phyloP scores from a whole-genome alignment of 139 green algal genomes.

The Tetradesmus obliquus region DNA sequence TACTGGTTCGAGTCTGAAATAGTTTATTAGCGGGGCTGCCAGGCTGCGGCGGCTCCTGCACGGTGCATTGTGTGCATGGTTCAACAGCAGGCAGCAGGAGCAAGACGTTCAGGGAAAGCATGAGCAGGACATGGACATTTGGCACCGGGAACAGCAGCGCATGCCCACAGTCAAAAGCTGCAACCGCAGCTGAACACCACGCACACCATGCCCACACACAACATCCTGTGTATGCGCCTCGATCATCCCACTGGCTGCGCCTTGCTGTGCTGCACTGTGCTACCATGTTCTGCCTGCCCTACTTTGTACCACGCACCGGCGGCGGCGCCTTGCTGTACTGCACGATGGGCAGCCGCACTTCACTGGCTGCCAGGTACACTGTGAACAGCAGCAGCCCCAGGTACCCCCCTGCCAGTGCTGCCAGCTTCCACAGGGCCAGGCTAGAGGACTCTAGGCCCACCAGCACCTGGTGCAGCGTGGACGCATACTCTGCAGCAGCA shows the following conservation, averaged over 20 bases:
- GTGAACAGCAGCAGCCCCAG: constrained; percentile 59
- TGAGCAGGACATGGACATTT: background rate
- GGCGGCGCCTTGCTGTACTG: constrained; percentile 60
- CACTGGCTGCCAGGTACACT: constrained; percentile 53
- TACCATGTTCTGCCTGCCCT: too few relatives aligned
- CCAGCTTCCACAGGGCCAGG: constrained; percentile 35
- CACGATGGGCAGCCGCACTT: constrained; percentile 66
- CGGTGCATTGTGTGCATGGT: too few relatives aligned
- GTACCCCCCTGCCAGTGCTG: constrained; percentile 49
- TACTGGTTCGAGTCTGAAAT: too few relatives aligned
- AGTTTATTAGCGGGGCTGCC: background rate
- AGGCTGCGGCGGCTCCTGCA: constrained; percentile 22
- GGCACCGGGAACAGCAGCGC: too few relatives aligned
- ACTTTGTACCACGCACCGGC: constrained; percentile 9
- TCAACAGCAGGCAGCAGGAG: too few relatives aligned
- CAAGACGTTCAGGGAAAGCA: background rate
- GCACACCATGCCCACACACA: background rate
- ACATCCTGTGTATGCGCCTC: background rate
- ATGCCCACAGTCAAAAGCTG: too few relatives aligned
- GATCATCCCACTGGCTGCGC: background rate
- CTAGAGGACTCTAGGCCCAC: constrained; percentile 43
- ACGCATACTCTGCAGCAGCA: constrained; percentile 57
- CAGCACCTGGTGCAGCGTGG: constrained; percentile 56
- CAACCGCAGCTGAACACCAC: background rate
- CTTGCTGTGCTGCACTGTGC: background rate